A percentile compares a stretch with the other conserved stretches of the same genome.
Evolutionary conservation across 2,329 filamentous ascomycete genomes (phyloP).

Genomic region (Talaromyces funiculosus): DNA sequence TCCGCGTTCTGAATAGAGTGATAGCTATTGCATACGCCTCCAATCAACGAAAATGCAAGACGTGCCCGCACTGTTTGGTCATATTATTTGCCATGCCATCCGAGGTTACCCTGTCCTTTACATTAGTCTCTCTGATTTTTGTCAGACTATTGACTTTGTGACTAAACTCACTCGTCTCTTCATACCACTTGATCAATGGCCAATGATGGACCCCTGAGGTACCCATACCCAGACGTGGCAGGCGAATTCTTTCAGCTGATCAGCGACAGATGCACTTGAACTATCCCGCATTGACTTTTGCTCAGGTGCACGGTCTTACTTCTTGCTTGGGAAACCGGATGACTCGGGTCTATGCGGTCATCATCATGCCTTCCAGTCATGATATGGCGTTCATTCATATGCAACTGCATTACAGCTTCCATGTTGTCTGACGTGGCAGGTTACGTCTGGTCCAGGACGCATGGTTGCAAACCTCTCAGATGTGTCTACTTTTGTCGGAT

Average conservation of each 20-base stretch:
- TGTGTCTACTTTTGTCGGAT: slow-evolving; percentile 21
- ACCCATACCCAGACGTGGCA: slow-evolving; percentile 17
- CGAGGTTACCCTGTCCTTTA: background rate
- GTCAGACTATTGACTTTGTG: background rate
- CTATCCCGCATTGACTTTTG: slow-evolving; percentile 34
- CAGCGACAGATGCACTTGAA: slow-evolving; percentile 35
- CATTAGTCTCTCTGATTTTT: slow-evolving; percentile 11
- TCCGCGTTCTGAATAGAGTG: slow-evolving; percentile 7
- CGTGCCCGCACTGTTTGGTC: slow-evolving; percentile 9
- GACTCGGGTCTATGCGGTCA: slow-evolving; percentile 26
- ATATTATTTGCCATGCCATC: slow-evolving; percentile 8
- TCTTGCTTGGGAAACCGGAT: slow-evolving; percentile 29
- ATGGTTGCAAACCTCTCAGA: slow-evolving; percentile 21
- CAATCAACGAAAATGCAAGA: slow-evolving; percentile 9
- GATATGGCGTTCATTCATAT: slow-evolving; percentile 30
- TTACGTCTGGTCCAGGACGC: slow-evolving; percentile 28
- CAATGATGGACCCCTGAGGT: slow-evolving; percentile 15
- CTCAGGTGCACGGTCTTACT: slow-evolving; percentile 33
- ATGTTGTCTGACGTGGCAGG: slow-evolving; percentile 38
- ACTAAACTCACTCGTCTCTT: background rate
- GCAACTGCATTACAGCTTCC: slow-evolving; percentile 35
- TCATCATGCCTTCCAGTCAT: slow-evolving; percentile 30
- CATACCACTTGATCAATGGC: slow-evolving; percentile 8
- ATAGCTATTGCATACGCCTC: slow-evolving; percentile 10
- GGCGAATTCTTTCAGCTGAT: slow-evolving; percentile 38